A percentile compares a stretch with the other conserved stretches of the same genome.
These are phyloP conservation scores for Beauveria bassiana DNA, from an alignment of 2,329 filamentous ascomycete species.

Conservation along the genomic window DNA sequence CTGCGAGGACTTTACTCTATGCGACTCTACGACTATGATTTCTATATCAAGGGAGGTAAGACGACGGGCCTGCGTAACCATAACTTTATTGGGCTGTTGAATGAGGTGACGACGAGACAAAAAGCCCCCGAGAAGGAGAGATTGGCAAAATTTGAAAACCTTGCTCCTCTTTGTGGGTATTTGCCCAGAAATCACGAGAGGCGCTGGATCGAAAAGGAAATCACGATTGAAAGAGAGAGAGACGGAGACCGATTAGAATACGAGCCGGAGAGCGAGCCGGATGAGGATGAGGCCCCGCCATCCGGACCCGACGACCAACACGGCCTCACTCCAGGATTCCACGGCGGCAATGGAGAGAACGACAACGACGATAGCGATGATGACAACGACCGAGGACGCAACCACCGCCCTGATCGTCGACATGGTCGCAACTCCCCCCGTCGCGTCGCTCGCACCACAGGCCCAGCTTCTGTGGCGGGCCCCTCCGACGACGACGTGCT, in stretches of 20 bases:
- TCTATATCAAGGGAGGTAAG: constrained; percentile 11
- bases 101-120: constrained; percentile 15
- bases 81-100: constrained; percentile 22
- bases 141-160: constrained; percentile 15
- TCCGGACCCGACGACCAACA: not conserved
- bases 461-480: too few relatives aligned
- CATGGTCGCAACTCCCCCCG: too few relatives aligned
- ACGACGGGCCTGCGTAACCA: constrained; percentile 21
- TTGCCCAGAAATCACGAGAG: not conserved
- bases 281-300: too few relatives aligned
- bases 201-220: not conserved
- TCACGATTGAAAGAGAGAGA: not conserved
- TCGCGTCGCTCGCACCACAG: too few relatives aligned
- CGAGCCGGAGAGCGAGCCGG: not conserved
- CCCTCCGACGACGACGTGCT: not conserved
- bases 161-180: constrained; percentile 16
- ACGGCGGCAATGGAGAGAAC: not conserved
- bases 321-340: not conserved
- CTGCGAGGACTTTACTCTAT: constrained; percentile 36
- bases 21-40: constrained; percentile 33
- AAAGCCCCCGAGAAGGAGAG: constrained; percentile 13
- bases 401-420: too few relatives aligned
- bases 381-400: too few relatives aligned
- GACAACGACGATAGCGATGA: not conserved
- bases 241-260: too few relatives aligned